A percentile compares a stretch with the other conserved stretches of the same genome.
Evolutionary conservation across 2,329 filamentous ascomycete genomes (phyloP).

Genomic region (Cercospora nicotianae): DNA sequence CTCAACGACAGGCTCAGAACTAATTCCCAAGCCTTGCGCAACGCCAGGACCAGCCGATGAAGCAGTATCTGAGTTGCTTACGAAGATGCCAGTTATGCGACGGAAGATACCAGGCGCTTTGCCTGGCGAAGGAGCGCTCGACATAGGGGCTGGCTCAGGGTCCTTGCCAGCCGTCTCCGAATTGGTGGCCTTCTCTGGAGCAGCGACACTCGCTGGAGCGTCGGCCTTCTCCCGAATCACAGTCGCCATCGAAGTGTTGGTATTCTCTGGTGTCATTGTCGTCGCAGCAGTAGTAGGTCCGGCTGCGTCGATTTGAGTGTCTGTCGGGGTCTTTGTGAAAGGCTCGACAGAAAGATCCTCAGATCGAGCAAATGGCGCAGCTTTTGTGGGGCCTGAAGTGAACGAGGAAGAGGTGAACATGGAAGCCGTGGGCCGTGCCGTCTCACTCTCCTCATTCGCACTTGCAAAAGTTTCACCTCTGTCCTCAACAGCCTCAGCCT

Average conservation of each 20-base stretch:
- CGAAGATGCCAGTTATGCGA: slow-evolving; percentile 7
- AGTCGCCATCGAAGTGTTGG: neutral
- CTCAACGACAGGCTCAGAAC: neutral
- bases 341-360: neutral
- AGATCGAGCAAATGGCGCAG: neutral
- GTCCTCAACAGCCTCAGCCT: neutral
- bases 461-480: neutral
- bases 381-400: neutral
- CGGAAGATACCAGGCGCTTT: neutral
- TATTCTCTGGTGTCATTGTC: neutral
- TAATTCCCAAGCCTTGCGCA: neutral
- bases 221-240: neutral
- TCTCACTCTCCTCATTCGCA: neutral
- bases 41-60: neutral
- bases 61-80: neutral
- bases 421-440: neutral
- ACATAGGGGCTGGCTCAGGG: neutral
- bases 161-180: neutral
- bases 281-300: neutral
- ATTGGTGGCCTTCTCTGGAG: neutral
- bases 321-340: neutral
- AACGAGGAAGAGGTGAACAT: neutral
- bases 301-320: neutral
- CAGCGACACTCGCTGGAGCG: neutral
- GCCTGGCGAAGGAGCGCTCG: neutral